Evolutionary conservation across 352 stramenopile genomes (phyloP).

Genomic region (Plasmopara halstedii): DNA sequence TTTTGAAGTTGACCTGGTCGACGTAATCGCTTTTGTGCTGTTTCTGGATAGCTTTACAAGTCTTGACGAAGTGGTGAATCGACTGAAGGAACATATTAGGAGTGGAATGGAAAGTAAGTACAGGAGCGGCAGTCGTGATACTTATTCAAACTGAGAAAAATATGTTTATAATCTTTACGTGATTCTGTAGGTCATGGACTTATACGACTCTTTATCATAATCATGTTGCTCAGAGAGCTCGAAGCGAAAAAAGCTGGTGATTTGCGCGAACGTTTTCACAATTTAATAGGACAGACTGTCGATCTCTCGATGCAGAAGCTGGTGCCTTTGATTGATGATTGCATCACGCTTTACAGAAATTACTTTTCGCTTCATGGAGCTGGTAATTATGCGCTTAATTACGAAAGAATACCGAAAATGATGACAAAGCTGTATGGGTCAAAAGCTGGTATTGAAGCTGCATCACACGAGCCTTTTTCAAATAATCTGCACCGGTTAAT

Average conservation of each 20-base stretch:
- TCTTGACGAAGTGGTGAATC: conserved; percentile 50
- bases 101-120: conserved; percentile 39
- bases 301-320: conserved; percentile 26
- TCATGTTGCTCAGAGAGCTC: conserved; percentile 49
- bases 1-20: conserved; percentile 42
- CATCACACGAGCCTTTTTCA: conserved; percentile 14
- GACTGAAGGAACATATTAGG: conserved; percentile 37
- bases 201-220: conserved; percentile 53
- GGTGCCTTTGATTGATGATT: conserved; percentile 36
- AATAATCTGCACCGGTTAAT: conserved; percentile 27
- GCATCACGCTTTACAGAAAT: conserved; percentile 37
- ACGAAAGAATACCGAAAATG: conserved; percentile 20
- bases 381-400: conserved; percentile 18
- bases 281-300: conserved; percentile 32
- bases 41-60: conserved; percentile 66
- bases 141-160: neutral
- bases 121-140: neutral
- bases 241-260: conserved; percentile 24
- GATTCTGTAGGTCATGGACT: conserved; percentile 34
- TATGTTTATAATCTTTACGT: neutral
- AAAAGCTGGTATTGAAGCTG: conserved; percentile 1
- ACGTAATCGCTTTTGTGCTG: conserved; percentile 59
- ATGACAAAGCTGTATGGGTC: conserved; percentile 23
- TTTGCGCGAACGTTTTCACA: conserved; percentile 38
- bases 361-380: conserved; percentile 43